Percentiles rank a stretch among this genome's conserved stretches.
phyloP scores from a whole-genome alignment of 768 basidiomycete species.

The Lactarius sp. region DNA sequence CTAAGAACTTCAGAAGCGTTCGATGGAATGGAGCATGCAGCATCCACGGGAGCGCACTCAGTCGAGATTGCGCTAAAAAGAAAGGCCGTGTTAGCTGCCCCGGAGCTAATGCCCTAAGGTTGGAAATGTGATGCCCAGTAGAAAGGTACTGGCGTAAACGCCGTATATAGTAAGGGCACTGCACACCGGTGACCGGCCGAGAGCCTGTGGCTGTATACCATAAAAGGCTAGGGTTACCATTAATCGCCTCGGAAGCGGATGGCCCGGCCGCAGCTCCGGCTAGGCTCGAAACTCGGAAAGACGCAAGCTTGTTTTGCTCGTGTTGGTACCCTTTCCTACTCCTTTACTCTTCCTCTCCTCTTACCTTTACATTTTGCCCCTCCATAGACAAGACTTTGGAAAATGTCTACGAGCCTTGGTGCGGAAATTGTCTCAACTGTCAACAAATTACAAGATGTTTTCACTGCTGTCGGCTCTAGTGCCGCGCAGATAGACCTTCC shows the following conservation, averaged over 20 bases:
- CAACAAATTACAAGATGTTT: constrained; percentile 91
- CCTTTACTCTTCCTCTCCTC: not conserved
- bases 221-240: constrained; percentile 3
- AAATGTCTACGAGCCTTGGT: constrained; percentile 60
- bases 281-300: not conserved
- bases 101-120: no score
- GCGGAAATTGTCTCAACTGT: constrained; percentile 75
- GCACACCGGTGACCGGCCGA: not conserved
- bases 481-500: constrained; percentile 82
- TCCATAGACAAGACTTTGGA: constrained; percentile 10
- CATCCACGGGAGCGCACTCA: no score
- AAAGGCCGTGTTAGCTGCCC: no score
- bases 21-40: no score
- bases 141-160: no score
- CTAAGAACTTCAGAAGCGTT: no score
- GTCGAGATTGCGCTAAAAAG: no score
- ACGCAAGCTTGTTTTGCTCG: not conserved
- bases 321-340: not conserved
- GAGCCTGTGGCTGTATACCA: not conserved
- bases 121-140: no score
- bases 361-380: constrained; percentile 10
- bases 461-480: constrained; percentile 74
- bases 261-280: not conserved
- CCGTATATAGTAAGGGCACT: no score
- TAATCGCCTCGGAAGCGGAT: not conserved